Conservation (phyloP, 495 filamentous ascomycete genomes). For the Trichoderma parareesei region DNA sequence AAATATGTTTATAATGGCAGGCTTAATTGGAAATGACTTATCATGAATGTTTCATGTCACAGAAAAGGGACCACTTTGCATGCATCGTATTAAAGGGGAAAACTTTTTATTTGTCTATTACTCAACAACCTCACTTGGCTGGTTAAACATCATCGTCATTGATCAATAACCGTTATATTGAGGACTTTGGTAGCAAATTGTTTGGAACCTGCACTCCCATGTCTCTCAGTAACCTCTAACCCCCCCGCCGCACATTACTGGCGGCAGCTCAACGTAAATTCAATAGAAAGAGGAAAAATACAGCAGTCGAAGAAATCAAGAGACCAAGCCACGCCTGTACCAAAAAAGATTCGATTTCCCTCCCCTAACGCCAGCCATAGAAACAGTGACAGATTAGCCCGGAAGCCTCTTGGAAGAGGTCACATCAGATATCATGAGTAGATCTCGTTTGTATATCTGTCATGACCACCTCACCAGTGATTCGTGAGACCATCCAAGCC, state of each 20-base stretch:
- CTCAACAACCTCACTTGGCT: not conserved
- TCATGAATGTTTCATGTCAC: not conserved
- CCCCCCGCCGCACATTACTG: not conserved
- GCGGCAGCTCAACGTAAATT: not conserved
- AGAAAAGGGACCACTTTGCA: not conserved
- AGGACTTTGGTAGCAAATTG: not conserved
- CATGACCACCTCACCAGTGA: constrained; percentile 5
- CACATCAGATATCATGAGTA: not conserved
- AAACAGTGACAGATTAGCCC: constrained; percentile 9
- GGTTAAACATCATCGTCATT: not conserved
- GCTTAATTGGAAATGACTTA: not conserved
- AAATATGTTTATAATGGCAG: not conserved
- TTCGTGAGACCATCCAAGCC: constrained; percentile 4
- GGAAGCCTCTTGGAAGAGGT: constrained; percentile 1
- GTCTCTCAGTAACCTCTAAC: not conserved
- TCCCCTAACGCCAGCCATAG: constrained; percentile 8
- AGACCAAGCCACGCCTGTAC: constrained; percentile 9
- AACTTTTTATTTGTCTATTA: not conserved
- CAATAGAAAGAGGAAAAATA: not conserved
- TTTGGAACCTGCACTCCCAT: not conserved
- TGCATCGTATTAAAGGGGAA: too few relatives aligned
- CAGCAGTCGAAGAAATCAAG: not conserved
- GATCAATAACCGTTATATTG: constrained; percentile 5
- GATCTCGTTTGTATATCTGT: not conserved
- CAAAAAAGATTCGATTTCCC: constrained; percentile 9